Percentiles rank a stretch among this genome's conserved stretches.
phyloP scores from a whole-genome alignment of 495 filamentous ascomycete genomes.

The Neurospora terricola region DNA sequence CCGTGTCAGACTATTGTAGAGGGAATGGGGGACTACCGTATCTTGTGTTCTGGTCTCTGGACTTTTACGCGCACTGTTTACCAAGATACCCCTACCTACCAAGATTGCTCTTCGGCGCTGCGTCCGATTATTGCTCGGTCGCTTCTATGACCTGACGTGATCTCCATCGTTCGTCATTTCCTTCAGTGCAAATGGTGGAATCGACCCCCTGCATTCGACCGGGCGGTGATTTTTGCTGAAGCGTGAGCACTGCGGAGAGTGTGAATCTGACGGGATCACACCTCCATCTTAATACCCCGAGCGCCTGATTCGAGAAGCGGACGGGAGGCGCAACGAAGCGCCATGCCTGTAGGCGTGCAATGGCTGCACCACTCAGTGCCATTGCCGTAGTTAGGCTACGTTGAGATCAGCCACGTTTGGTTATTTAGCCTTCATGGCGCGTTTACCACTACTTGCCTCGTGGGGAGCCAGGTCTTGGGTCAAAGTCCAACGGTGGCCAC shows the following conservation, averaged over 20 bases:
- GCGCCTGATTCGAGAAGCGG: slow-evolving; percentile 8
- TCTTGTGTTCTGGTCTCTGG: neutral
- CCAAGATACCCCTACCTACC: neutral
- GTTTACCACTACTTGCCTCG: neutral
- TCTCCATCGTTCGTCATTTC: neutral
- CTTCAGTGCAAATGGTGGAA: neutral
- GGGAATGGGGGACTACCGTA: neutral
- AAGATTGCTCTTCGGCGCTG: neutral
- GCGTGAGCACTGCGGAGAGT: neutral
- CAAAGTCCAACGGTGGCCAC: neutral
- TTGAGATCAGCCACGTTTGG: slow-evolving; percentile 1
- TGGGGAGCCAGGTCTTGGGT: neutral
- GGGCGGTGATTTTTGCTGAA: neutral
- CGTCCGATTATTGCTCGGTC: neutral
- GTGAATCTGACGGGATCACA: neutral
- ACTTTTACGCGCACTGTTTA: neutral
- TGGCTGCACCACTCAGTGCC: slow-evolving; percentile 7
- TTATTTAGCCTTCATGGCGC: neutral
- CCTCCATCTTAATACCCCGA: neutral
- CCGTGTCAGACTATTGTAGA: neutral
- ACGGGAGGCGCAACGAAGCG: slow-evolving; percentile 15
- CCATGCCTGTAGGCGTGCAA: slow-evolving; percentile 8
- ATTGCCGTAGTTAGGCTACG: slow-evolving; percentile 7
- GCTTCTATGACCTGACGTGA: neutral
- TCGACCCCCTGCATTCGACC: neutral